Evolutionary conservation across 2,329 filamentous ascomycete species (phyloP).

Genomic region (Orbilia ellipsospora): DNA sequence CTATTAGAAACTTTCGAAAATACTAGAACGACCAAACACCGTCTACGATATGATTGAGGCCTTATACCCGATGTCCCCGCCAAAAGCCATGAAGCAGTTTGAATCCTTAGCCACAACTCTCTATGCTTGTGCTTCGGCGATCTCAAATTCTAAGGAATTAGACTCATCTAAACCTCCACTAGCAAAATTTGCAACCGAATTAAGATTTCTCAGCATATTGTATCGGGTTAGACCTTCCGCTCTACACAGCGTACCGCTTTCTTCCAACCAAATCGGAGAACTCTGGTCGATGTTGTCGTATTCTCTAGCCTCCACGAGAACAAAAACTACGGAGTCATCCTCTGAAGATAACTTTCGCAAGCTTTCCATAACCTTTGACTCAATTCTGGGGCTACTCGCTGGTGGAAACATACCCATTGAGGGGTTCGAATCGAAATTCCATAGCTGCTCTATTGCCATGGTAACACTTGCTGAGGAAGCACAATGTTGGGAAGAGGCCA

Average conservation of each 20-base stretch:
- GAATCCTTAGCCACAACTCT: conserved; percentile 35
- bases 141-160: conserved; percentile 30
- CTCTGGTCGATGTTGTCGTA: conserved; percentile 40
- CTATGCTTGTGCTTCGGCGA: conserved; percentile 36
- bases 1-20: conserved; percentile 37
- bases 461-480: conserved; percentile 33
- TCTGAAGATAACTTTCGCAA: conserved; percentile 32
- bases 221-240: conserved; percentile 31
- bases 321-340: conserved; percentile 15
- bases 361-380: conserved; percentile 11
- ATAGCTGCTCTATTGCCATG: conserved; percentile 31
- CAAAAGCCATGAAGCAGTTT: conserved; percentile 41
- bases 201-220: conserved; percentile 30
- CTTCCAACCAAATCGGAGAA: conserved; percentile 27
- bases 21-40: conserved; percentile 31
- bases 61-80: conserved; percentile 16
- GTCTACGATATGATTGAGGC: conserved; percentile 30
- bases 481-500: conserved; percentile 33
- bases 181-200: conserved; percentile 17
- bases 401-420: conserved; percentile 17
- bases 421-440: conserved; percentile 44
- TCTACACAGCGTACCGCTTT: conserved; percentile 15
- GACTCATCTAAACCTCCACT: conserved; percentile 1
- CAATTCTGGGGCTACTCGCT: conserved; percentile 26
- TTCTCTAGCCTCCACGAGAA: conserved; percentile 24